Conservation (phyloP, 2,329 filamentous ascomycete genomes). For the Aspergillus neotritici region DNA sequence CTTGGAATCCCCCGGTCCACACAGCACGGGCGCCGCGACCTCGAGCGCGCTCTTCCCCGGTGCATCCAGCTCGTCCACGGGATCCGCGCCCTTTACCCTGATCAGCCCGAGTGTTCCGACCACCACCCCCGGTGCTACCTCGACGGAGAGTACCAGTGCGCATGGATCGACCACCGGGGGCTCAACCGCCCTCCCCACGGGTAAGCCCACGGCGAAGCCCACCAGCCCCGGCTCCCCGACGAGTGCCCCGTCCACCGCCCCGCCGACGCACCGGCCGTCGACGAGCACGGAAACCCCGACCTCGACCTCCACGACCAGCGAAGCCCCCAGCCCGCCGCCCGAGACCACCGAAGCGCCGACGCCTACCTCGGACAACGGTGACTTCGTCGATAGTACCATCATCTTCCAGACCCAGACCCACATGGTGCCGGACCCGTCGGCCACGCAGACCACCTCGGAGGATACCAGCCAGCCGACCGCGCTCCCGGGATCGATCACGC, state of each 20-base stretch:
- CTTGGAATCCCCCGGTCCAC: no score
- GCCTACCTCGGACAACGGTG: slow-evolving; percentile 22
- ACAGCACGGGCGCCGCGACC: no score
- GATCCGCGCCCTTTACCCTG: no score
- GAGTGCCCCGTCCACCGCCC: not conserved
- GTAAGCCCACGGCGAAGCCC: not conserved
- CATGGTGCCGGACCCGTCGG: slow-evolving; percentile 19
- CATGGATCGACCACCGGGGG: no score
- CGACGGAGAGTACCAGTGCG: no score
- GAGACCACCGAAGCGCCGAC: slow-evolving; percentile 34
- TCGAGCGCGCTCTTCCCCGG: no score
- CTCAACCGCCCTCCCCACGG: not conserved
- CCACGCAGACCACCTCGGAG: slow-evolving; percentile 30
- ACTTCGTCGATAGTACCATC: slow-evolving; percentile 23
- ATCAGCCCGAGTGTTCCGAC: no score
- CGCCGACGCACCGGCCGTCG: not conserved
- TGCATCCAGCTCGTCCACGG: no score
- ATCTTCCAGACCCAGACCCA: slow-evolving; percentile 27
- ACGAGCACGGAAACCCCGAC: not conserved
- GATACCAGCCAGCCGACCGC: slow-evolving; percentile 51
- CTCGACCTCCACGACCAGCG: not conserved
- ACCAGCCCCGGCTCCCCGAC: slow-evolving; percentile 1
- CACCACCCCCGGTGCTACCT: no score
- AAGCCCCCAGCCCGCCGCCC: not conserved
- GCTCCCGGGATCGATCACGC: slow-evolving; percentile 70